Evolutionary conservation across 2,329 filamentous ascomycete genomes (phyloP).

Genomic region (Neocucurbitaria cava): DNA sequence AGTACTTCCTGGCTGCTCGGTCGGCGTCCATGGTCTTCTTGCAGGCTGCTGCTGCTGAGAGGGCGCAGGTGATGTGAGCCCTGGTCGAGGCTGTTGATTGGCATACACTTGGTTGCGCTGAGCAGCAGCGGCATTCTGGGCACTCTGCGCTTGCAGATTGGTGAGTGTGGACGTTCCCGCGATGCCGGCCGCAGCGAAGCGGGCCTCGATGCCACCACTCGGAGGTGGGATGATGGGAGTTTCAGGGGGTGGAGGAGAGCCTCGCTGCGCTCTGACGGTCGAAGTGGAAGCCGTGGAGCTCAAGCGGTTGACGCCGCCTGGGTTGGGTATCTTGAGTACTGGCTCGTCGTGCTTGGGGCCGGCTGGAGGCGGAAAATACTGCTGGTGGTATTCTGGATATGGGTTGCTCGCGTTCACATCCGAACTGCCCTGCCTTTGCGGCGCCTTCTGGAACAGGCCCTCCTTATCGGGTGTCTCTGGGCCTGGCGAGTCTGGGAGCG

Average conservation of each 20-base stretch:
- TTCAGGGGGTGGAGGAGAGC: slow-evolving; percentile 93
- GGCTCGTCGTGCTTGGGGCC: slow-evolving; percentile 34
- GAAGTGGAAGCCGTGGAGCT: slow-evolving; percentile 90
- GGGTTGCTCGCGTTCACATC: slow-evolving; percentile 40
- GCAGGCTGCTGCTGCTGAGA: slow-evolving; percentile 50
- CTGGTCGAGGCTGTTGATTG: slow-evolving; percentile 52
- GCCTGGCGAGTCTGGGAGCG: slow-evolving; percentile 81
- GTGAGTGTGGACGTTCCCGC: slow-evolving; percentile 83
- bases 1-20: slow-evolving; percentile 83
- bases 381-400: slow-evolving; percentile 64
- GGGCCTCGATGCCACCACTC: slow-evolving; percentile 84
- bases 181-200: slow-evolving; percentile 90
- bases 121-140: slow-evolving; percentile 80
- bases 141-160: slow-evolving; percentile 75
- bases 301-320: slow-evolving; percentile 65
- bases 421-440: slow-evolving; percentile 46
- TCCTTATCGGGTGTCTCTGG: slow-evolving; percentile 78
- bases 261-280: slow-evolving; percentile 88
- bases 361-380: slow-evolving; percentile 64
- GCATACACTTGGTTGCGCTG: slow-evolving; percentile 81
- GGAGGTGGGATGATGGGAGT: slow-evolving; percentile 82
- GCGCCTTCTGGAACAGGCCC: slow-evolving; percentile 75
- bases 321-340: slow-evolving; percentile 60
- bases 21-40: slow-evolving; percentile 89
- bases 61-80: slow-evolving; percentile 56